Base-by-base conservation (phyloP, 371 early-diverging fungal species). In the Thermomucor indicae-seudaticae region DNA sequence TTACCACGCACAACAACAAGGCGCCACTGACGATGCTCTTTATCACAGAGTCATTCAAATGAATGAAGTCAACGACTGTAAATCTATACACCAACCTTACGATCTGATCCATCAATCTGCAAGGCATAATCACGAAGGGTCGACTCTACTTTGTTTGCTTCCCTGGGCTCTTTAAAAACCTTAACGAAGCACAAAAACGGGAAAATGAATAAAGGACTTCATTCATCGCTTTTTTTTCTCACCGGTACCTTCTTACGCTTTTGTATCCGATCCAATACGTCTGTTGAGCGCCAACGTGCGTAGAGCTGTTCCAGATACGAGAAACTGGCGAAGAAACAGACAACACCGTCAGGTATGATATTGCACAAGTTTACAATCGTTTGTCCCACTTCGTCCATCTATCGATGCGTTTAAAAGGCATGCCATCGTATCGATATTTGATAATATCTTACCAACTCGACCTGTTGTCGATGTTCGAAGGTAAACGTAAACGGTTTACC, bases 321-420 rank as follows among this genome's bases (percentile, higher is more conserved):
- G 53, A 95, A 97, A 2, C 95, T 95, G 0, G 93, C 85, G 57
- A 99, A 94, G 57, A 98, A 98, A 34, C 87, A 87, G 0, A 98
- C 95, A 5, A 97, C 71, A 3, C 99, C 99, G 53, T 88, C 92
- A 0, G 97, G 97, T n/a, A 96, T 84, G 12, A 90, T 78, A 44
- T 79, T 81, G 43, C 84, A 79, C 4, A 96, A 51, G 44, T 92
- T 91, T 2, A 81, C 74, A 38, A 98, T 58, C 0, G 81, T 64
- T 23, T 75, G 75, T 0, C 92, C 91, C 0, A 86, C 64, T 41
- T 89, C 91, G 40, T 85, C 81, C 24, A 90, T 79, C 88, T 86
- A 48, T 45, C n/a, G n/a, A n/a, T n/a, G n/a, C n/a, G n/a, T n/a
- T n/a, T n/a, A n/a, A n/a, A n/a, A n/a, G n/a, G n/a, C 17, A 6